A percentile compares a stretch with the other conserved stretches of the same genome.
These are phyloP conservation scores for Asparagopsis taxiformis DNA, from an alignment of 31 red algal genomes.

Conservation along the genomic window DNA sequence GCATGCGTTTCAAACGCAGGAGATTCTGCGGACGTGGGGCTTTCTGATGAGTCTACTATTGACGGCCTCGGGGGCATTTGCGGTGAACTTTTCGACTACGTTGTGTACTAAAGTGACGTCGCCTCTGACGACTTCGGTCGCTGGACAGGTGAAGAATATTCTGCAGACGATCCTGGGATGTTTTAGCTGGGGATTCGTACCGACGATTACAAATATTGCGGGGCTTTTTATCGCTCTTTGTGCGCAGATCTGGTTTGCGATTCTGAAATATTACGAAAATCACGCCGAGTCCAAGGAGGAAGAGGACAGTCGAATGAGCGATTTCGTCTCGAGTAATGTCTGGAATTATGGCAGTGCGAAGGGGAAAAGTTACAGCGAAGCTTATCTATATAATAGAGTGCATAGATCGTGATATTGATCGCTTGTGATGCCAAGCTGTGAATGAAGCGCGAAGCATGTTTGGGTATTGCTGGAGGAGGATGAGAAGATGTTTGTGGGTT, in stretches of 20 bases:
- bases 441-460: no score
- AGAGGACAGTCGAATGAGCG: no score
- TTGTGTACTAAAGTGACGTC: constrained; percentile 91
- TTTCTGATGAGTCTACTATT: constrained; percentile 75
- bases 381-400: no score
- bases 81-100: constrained; percentile 92
- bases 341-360: no score
- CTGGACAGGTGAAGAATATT: constrained; percentile 96
- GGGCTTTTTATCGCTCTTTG: constrained; percentile 87
- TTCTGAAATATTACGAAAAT: constrained; percentile 75
- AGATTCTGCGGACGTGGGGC: constrained; percentile 47
- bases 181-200: constrained; percentile 87
- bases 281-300: no score
- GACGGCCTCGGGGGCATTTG: constrained; percentile 87
- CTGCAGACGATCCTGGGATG: constrained; percentile 91
- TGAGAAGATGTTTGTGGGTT: no score
- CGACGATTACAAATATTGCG: constrained; percentile 70
- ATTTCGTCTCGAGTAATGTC: no score
- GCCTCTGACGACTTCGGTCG: constrained; percentile 87
- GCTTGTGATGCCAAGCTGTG: no score
- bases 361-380: no score
- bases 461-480: no score
- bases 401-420: no score
- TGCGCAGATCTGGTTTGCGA: constrained; percentile 81
- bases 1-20: constrained; percentile 60